Base-by-base conservation (phyloP, 371 early-diverging fungal genomes). In the Mucor irregularis region DNA sequence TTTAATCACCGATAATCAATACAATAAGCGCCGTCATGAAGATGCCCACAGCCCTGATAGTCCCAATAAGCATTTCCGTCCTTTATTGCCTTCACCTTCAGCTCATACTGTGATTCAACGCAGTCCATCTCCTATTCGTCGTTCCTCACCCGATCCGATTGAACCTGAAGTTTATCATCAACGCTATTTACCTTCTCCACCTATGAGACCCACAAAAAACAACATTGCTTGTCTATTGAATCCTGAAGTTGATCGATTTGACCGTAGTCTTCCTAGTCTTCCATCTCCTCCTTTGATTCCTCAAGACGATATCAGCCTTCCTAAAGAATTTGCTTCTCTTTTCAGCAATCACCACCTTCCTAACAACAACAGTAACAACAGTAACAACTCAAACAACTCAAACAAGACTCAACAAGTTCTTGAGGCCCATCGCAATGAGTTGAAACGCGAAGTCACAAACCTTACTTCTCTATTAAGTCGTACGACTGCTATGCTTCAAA, bases 401-500 rank as follows among this genome's bases (percentile, higher is more conserved):
- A 68, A 76, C 10, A 70, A 80, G 53, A 58, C 45, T 14, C 49
- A 58, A 13, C 21, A 50, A 37, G 75, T 76, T 26, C 66, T 84
- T 16, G 74, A 82, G 58, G 82, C 81, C 22, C 83, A 85, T 56
- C 80, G 85, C 16, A 73, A 81, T 49, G 84, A 87, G 54, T 58
- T 87, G 35, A 84, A 83, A 50, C 74, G 81, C 33, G 84, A 87
- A 62, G 79, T 87, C 16, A 66, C 76, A 3, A 77, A 83, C 56
- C 57, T 87, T 34, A 82, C 80, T 6, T 76, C 71, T 60, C 61
- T 87, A 16, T 57, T 87, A n/a, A 73, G 71, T 30, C 73, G 80
- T 42, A 84, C 87, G 1, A 78, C 85, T 5, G 81, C 82, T 16
- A 81, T 87, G 48, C 65, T 87, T 47, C 74, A 71, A 54, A 83